These are phyloP conservation scores for Mortierella sp. DNA, from an alignment of 371 early-diverging fungal genomes.

Conservation along the genomic window DNA sequence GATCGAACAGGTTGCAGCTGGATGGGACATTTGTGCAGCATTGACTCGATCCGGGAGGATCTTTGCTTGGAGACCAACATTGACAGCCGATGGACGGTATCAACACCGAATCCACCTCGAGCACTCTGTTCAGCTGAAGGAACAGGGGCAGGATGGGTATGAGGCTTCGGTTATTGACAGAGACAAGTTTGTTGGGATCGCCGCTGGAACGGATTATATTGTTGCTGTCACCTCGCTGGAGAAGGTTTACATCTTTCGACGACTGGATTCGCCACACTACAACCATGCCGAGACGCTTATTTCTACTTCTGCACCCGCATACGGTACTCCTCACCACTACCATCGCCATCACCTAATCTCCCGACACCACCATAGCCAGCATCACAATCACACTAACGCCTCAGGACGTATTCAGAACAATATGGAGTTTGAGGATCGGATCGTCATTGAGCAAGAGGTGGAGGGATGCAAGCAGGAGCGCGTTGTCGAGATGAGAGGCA, in stretches of 20 bases:
- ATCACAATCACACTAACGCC: background rate
- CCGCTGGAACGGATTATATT: constrained; percentile 43
- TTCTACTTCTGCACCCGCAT: background rate
- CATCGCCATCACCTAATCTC: background rate
- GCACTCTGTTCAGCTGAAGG: constrained; percentile 25
- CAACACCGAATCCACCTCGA: constrained; percentile 33
- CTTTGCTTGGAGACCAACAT: constrained; percentile 41
- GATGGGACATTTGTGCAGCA: constrained; percentile 51
- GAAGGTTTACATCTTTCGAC: constrained; percentile 38
- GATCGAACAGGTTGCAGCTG: constrained; percentile 32
- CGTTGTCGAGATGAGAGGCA: constrained; percentile 28
- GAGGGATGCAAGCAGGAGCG: constrained; percentile 30
- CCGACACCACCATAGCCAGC: background rate
- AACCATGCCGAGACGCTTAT: background rate
- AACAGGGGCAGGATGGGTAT: constrained; percentile 30
- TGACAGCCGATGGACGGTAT: constrained; percentile 28
- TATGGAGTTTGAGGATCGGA: constrained; percentile 16
- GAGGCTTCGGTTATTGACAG: constrained; percentile 20
- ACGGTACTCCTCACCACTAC: background rate
- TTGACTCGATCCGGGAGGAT: constrained; percentile 39
- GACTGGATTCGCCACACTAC: constrained; percentile 31
- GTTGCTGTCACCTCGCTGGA: constrained; percentile 33
- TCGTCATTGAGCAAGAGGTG: constrained; percentile 21
- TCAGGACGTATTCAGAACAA: background rate
- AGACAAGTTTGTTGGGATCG: constrained; percentile 40